Percentiles rank a stretch among this genome's conserved stretches.
Evolutionary conservation across 371 early-diverging fungal species (phyloP).

Genomic region (Nematocida homosporus): DNA sequence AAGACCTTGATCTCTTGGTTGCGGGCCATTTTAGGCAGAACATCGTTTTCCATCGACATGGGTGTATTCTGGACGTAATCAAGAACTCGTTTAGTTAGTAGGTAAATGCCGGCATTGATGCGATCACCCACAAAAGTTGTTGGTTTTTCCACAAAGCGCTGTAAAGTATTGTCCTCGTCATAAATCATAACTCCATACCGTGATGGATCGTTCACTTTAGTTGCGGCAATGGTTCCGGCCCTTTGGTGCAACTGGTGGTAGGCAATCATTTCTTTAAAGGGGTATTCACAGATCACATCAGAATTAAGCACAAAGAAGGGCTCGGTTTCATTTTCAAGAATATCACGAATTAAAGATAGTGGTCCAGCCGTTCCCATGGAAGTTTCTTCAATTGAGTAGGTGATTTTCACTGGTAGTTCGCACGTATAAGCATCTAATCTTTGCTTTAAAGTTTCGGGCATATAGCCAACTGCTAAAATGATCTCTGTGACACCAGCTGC

Average conservation of each 20-base stretch:
- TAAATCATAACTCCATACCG: constrained; percentile 90
- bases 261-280: constrained; percentile 77
- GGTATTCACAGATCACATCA: constrained; percentile 94
- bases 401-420: constrained; percentile 79
- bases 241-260: constrained; percentile 71
- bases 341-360: constrained; percentile 80
- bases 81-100: constrained; percentile 82
- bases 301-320: constrained; percentile 97
- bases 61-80: constrained; percentile 76
- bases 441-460: constrained; percentile 78
- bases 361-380: constrained; percentile 97
- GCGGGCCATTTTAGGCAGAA: constrained; percentile 84
- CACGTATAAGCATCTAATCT: constrained; percentile 74
- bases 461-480: constrained; percentile 92
- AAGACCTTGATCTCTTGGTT: constrained; percentile 78
- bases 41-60: constrained; percentile 77
- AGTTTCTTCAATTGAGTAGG: constrained; percentile 87
- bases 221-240: constrained; percentile 71
- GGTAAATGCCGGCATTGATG: constrained; percentile 98
- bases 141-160: constrained; percentile 95
- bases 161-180: constrained; percentile 71
- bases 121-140: constrained; percentile 81
- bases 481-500: constrained; percentile 91
- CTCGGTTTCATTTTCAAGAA: constrained; percentile 74
- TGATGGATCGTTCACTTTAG: constrained; percentile 90